A percentile compares a stretch with the other conserved stretches of the same genome.
phyloP scores from a whole-genome alignment of 2,329 filamentous ascomycete species.

The Trichophyton verrucosum region DNA sequence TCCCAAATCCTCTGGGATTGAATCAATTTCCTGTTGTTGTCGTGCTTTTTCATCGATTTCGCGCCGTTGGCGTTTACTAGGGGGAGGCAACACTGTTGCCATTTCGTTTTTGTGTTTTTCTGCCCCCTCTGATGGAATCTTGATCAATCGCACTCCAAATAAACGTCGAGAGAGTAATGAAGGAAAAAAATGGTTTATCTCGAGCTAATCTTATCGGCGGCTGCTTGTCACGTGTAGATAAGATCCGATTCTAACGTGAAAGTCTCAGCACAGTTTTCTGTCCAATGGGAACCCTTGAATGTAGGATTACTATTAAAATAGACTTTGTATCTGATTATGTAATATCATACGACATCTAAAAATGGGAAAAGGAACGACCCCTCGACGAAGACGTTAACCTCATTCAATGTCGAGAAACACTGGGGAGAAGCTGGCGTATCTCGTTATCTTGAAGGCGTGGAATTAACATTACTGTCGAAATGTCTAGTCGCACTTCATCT shows the following conservation, averaged over 20 bases:
- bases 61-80: slow-evolving; percentile 74
- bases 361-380: neutral
- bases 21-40: slow-evolving; percentile 61
- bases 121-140: neutral
- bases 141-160: neutral
- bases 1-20: slow-evolving; percentile 54
- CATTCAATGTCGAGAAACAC: neutral
- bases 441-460: neutral
- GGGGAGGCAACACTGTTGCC: slow-evolving; percentile 72
- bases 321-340: no score
- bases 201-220: neutral
- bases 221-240: no score
- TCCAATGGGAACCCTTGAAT: no score
- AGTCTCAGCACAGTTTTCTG: no score
- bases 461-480: neutral
- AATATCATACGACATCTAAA: neutral
- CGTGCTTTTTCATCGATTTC: slow-evolving; percentile 59
- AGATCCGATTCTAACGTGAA: no score
- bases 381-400: neutral
- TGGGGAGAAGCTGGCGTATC: neutral
- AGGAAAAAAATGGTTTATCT: neutral
- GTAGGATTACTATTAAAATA: no score
- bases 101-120: slow-evolving; percentile 35
- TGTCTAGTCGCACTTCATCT: neutral
- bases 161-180: neutral